Conservation (phyloP, 208 protist genomes). For the Leptomonas pyrrhocoris region DNA sequence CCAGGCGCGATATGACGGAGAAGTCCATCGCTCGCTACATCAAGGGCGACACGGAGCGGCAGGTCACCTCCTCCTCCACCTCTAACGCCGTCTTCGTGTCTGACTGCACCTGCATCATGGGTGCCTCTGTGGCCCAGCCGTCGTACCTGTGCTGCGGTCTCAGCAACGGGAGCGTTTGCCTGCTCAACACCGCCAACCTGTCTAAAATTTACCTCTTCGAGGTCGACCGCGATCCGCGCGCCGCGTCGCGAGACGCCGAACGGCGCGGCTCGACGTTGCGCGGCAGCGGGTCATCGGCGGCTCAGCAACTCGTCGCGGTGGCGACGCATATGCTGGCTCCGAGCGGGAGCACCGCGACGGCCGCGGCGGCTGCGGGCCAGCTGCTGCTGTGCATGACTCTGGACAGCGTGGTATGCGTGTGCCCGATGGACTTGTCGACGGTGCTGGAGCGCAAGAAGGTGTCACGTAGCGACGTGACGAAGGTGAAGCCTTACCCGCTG, state of each 20-base stretch:
- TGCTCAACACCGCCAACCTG: constrained; percentile 72
- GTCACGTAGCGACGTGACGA: constrained; percentile 32
- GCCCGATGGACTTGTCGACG: constrained; percentile 37
- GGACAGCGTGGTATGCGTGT: constrained; percentile 27
- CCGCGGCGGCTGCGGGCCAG: background rate
- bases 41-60: constrained; percentile 44
- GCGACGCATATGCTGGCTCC: constrained; percentile 15
- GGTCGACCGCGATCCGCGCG: constrained; percentile 23
- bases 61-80: constrained; percentile 63
- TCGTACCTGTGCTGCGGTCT: constrained; percentile 68
- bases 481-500: constrained; percentile 27
- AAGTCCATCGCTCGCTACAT: constrained; percentile 56
- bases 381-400: constrained; percentile 36
- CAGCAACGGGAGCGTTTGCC: constrained; percentile 60
- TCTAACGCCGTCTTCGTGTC: constrained; percentile 50
- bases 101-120: constrained; percentile 56
- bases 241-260: constrained; percentile 10
- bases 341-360: background rate
- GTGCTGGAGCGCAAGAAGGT: constrained; percentile 41
- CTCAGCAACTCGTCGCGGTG: constrained; percentile 30
- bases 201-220: constrained; percentile 75
- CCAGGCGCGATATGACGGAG: constrained; percentile 53
- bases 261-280: background rate
- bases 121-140: constrained; percentile 24
- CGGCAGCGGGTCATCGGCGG: background rate